Evolutionary conservation across 2,329 filamentous ascomycete species (phyloP), one percentile per base, ranked within the genome.

Genomic region (Colletotrichum eremochloae): DNA sequence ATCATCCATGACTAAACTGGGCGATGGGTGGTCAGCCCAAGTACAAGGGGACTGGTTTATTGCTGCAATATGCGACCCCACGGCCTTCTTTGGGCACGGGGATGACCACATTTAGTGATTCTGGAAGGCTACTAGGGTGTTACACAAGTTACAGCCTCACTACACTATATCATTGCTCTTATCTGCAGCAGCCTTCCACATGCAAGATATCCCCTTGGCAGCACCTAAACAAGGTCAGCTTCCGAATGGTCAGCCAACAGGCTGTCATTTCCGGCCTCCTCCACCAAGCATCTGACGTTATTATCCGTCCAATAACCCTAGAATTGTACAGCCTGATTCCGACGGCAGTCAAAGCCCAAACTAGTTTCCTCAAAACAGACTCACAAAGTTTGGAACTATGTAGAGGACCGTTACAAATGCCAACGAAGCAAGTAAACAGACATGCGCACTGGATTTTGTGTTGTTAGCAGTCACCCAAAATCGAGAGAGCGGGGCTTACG

Each of bases 11-110:
- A 9, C 56, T 15, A 55, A 1, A 63, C 38, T 36, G 65, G 38
- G 44, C 38, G 44, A 46, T 56, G 38, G 65, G 65, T 68, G 57
- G 65, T 68, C 65, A 68, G 65, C 53, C n/a, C 9, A 1, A 15
- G 33, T 29, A 11, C 48, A 48, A 7, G 20, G 46, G 53, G 48
- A 48, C 48, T 18, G 20, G 29, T 5, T 4, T 0, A 40, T 20
- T 55, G 61, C 61, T n/a, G n/a, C n/a, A n/a, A 53, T 14, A 53
- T 18, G 8, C 48, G 14, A 31, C 29, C 8, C 20, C 4, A 5
- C 61, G 12, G 52, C 5, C 36, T 44, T 31, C n/a, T 29, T 20
- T 29, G 14, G 52, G 29, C 46, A 29, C 4, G 12, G 48, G 20
- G 48, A 33, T 33, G 29, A 11, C 50, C 50, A 33, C 3, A 18